Percentiles rank a stretch among this genome's conserved stretches.
Conservation (phyloP, 1,284 basidiomycete species). For the Sphagnurus paluster region DNA sequence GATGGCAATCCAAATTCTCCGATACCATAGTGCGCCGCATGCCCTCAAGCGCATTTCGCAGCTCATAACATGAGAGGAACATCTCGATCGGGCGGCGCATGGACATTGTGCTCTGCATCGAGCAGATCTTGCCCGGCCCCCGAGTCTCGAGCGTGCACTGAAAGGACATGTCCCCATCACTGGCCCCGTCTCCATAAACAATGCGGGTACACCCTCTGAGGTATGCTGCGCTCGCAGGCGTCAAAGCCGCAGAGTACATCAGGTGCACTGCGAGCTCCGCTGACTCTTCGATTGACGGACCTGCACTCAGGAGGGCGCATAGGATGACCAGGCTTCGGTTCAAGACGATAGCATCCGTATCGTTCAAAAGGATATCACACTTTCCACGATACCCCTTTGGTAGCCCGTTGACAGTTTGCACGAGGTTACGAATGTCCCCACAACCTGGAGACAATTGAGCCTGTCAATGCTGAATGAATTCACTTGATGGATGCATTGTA, state of each 20-base stretch:
- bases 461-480: neutral
- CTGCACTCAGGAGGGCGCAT: constrained; percentile 33
- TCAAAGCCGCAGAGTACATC: constrained; percentile 37
- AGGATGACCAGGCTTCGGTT: constrained; percentile 39
- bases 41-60: constrained; percentile 7
- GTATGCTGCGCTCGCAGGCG: constrained; percentile 30
- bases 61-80: constrained; percentile 26
- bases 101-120: constrained; percentile 34
- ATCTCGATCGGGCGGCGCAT: constrained; percentile 39
- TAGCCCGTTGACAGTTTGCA: constrained; percentile 38
- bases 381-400: constrained; percentile 33
- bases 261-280: constrained; percentile 37
- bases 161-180: constrained; percentile 37
- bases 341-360: constrained; percentile 30
- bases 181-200: constrained; percentile 32
- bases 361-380: constrained; percentile 36
- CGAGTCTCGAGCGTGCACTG: constrained; percentile 33
- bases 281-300: constrained; percentile 36
- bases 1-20: neutral
- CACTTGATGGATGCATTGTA: neutral
- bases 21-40: neutral
- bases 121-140: constrained; percentile 35
- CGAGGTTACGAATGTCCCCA: constrained; percentile 35
- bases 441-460: constrained; percentile 27
- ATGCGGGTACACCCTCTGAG: constrained; percentile 30